Conservation (phyloP, 305 asterid species). For the Coffea humblotiana region DNA sequence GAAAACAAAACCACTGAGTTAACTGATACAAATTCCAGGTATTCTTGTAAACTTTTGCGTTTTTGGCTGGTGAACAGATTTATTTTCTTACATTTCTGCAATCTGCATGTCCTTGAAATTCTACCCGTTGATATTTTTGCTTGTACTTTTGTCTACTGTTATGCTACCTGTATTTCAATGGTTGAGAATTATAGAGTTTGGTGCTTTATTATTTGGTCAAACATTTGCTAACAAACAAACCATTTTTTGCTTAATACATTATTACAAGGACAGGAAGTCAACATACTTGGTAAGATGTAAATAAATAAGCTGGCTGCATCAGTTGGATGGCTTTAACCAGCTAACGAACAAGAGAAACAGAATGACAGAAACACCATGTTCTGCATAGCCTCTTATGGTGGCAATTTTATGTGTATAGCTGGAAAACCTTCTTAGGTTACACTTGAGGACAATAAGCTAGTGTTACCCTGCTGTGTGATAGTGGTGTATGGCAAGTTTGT, state of each 20-base stretch:
- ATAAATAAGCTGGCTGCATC: neutral
- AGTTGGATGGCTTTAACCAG: neutral
- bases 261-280: neutral
- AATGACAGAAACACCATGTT: neutral
- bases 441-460: neutral
- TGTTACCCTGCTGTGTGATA: neutral
- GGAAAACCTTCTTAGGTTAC: neutral
- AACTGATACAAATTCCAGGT: slow-evolving; percentile 48
- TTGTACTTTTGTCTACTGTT: neutral
- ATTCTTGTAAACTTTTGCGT: slow-evolving; percentile 3
- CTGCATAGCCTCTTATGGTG: neutral
- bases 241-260: neutral
- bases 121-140: neutral
- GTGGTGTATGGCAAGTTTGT: neutral
- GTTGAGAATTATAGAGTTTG: neutral
- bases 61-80: neutral
- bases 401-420: neutral
- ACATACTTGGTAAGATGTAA: neutral
- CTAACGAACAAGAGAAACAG: too few relatives aligned
- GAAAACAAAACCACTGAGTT: slow-evolving; percentile 35
- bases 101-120: slow-evolving; percentile 2
- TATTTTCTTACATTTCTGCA: neutral
- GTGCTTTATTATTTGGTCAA: neutral
- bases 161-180: neutral
- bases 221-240: neutral